Evolutionary conservation across 768 basidiomycete genomes (phyloP), one percentile per base, ranked within the genome.

Genomic region (Mycena metata): DNA sequence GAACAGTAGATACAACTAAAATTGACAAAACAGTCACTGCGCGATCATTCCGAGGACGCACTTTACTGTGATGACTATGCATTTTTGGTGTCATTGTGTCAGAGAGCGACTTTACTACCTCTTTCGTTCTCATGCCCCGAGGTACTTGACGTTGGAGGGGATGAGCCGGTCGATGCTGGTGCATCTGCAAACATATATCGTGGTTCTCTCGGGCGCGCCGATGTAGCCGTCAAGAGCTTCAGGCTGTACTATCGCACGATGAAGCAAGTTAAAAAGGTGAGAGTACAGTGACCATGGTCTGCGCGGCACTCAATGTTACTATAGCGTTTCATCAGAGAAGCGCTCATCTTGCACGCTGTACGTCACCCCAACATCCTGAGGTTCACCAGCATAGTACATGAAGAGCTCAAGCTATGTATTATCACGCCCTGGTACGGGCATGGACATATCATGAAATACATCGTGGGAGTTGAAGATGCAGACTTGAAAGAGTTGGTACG

Each of bases 341-440:
- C 72, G 2, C 57, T 72, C 15, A 72, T 75, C 17, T 52, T 73
- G 12, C 69, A 71, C n/a, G 36, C 70, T 1, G 60, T 69, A 8
- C 43, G 47, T 30, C 74, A 74, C 65, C 72, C 76, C 17, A 73
- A 72, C 33, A 66, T 75, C 54, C 60, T 76, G 11, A 61, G 69
- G 5, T 76, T 74, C 50, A 63, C 71, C 9, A 74, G 75, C 24
- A 64, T 73, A 26, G 45, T 75, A 42, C 26, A 69, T 47, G 73
- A 72, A 47, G 33, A 57, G 6, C 47, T 35, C 26, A 58, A 69
- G 3, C 23, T 74, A 24, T 71, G 67, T 21, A 78, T 80, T n/a
- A 39, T 80, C 17, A 69, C 69, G 6, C 76, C 76, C 10, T 78
- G 77, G 76, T 76, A 78, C 74, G 52, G 67, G 16, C 66, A 76